phyloP scores from a whole-genome alignment of 139 green algal species.

The Yamagishiella unicocca region DNA sequence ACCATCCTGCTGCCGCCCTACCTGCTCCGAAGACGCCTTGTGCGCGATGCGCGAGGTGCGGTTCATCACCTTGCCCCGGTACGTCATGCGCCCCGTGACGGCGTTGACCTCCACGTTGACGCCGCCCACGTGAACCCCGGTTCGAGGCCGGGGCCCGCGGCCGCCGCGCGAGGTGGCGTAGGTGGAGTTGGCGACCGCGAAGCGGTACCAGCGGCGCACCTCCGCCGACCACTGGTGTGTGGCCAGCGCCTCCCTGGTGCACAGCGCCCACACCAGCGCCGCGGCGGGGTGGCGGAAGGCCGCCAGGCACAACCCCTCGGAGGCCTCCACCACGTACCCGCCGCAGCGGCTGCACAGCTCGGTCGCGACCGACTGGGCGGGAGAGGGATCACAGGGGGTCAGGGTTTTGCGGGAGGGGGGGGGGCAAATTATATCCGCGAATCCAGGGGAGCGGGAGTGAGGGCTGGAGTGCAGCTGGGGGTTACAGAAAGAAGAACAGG shows the following conservation, averaged over 20 bases:
- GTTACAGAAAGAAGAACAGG: too few relatives aligned
- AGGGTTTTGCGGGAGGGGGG: too few relatives aligned
- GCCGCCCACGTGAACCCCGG: slow-evolving; percentile 33
- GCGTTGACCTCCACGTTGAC: slow-evolving; percentile 46
- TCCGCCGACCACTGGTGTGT: slow-evolving; percentile 6
- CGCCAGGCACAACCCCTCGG: slow-evolving; percentile 46
- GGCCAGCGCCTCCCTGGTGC: slow-evolving; percentile 1
- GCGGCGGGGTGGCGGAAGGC: slow-evolving; percentile 39
- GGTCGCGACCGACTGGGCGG: slow-evolving; percentile 13
- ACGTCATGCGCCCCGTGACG: slow-evolving; percentile 42
- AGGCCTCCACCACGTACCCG: slow-evolving; percentile 48
- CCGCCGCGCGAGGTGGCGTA: not conserved
- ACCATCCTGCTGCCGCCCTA: not conserved
- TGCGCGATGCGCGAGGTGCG: slow-evolving; percentile 40
- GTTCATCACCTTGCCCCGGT: slow-evolving; percentile 50
- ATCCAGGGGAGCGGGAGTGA: too few relatives aligned
- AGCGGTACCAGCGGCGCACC: slow-evolving; percentile 45
- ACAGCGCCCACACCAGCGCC: slow-evolving; percentile 45
- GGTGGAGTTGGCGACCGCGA: not conserved
- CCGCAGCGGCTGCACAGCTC: slow-evolving; percentile 19
- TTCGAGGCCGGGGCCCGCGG: slow-evolving; percentile 31
- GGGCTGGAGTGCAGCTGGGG: too few relatives aligned
- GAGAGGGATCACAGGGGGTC: not conserved
- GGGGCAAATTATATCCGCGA: too few relatives aligned
- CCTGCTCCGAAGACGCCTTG: slow-evolving; percentile 42